phyloP scores from a whole-genome alignment of 805 yeast species.

The Schizosaccharomyces lindneri region DNA sequence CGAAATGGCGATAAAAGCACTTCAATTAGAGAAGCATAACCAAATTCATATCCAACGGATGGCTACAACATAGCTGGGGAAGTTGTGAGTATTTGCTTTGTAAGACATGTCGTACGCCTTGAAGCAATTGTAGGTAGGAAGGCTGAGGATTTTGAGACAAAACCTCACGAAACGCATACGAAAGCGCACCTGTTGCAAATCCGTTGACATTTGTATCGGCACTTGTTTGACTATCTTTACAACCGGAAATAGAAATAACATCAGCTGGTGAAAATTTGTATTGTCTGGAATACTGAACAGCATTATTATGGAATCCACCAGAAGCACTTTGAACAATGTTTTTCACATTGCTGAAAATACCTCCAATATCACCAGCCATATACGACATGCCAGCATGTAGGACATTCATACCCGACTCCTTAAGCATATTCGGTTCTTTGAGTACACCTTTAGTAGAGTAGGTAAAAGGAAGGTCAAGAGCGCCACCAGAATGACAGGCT shows the following conservation, averaged over 20 bases:
- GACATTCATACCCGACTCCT: slow-evolving; percentile 48
- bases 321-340: slow-evolving; percentile 5
- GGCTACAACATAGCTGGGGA: slow-evolving; percentile 36
- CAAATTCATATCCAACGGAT: slow-evolving; percentile 45
- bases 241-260: slow-evolving; percentile 51
- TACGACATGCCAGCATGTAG: slow-evolving; percentile 34
- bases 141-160: slow-evolving; percentile 37
- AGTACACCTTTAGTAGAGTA: slow-evolving; percentile 66
- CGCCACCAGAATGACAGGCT: slow-evolving; percentile 61
- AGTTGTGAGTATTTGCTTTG: slow-evolving; percentile 46
- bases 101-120: slow-evolving; percentile 42
- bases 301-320: slow-evolving; percentile 12
- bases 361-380: slow-evolving; percentile 31
- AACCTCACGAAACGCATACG: slow-evolving; percentile 49
- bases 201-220: slow-evolving; percentile 63
- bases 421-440: slow-evolving; percentile 56
- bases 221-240: slow-evolving; percentile 61
- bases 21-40: background rate
- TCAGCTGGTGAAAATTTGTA: slow-evolving; percentile 53
- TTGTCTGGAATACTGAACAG: slow-evolving; percentile 22
- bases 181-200: slow-evolving; percentile 60
- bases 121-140: slow-evolving; percentile 41
- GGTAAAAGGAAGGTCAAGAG: slow-evolving; percentile 50
- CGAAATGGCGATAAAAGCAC: background rate
- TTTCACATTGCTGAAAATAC: slow-evolving; percentile 19